A percentile compares a stretch with the other conserved stretches of the same genome.
Conservation (phyloP, 495 filamentous ascomycete genomes). For the Daldinia loculata region DNA sequence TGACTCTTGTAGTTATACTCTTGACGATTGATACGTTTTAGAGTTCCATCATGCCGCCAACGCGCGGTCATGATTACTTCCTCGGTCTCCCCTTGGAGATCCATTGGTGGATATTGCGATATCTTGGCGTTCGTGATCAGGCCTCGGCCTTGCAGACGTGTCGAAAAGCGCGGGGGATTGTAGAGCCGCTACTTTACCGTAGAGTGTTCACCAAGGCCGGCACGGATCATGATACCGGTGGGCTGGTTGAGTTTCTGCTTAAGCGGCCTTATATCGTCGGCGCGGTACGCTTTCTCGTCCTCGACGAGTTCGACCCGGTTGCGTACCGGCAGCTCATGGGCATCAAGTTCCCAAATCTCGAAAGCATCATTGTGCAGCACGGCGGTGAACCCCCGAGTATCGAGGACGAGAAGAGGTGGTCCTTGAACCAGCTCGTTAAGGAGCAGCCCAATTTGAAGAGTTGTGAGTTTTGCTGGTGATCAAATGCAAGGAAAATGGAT, state of each 20-base stretch:
- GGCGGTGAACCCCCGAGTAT: slow-evolving; percentile 16
- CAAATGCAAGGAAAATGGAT: neutral
- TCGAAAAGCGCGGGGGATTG: slow-evolving; percentile 13
- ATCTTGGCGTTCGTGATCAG: slow-evolving; percentile 20
- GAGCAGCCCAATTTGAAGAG: slow-evolving; percentile 34
- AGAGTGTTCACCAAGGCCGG: slow-evolving; percentile 17
- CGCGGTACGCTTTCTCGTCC: slow-evolving; percentile 21
- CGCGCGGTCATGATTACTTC: slow-evolving; percentile 6
- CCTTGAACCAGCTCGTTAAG: slow-evolving; percentile 22
- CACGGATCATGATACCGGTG: slow-evolving; percentile 20
- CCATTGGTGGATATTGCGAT: slow-evolving; percentile 37
- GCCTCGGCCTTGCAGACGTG: slow-evolving; percentile 27
- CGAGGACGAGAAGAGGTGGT: slow-evolving; percentile 21
- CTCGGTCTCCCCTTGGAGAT: slow-evolving; percentile 30
- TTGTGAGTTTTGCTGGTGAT: slow-evolving; percentile 11
- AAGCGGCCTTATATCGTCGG: slow-evolving; percentile 23
- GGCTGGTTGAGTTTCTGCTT: slow-evolving; percentile 21
- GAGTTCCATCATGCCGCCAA: slow-evolving; percentile 9
- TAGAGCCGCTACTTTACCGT: slow-evolving; percentile 30
- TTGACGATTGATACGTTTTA: neutral
- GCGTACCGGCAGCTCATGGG: slow-evolving; percentile 35
- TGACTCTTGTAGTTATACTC: neutral
- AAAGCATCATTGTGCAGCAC: slow-evolving; percentile 30
- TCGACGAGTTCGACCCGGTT: slow-evolving; percentile 37
- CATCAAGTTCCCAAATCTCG: slow-evolving; percentile 31